These are phyloP conservation scores for Mycena albidolilacea DNA, from an alignment of 768 basidiomycete species.

Conservation along the genomic window DNA sequence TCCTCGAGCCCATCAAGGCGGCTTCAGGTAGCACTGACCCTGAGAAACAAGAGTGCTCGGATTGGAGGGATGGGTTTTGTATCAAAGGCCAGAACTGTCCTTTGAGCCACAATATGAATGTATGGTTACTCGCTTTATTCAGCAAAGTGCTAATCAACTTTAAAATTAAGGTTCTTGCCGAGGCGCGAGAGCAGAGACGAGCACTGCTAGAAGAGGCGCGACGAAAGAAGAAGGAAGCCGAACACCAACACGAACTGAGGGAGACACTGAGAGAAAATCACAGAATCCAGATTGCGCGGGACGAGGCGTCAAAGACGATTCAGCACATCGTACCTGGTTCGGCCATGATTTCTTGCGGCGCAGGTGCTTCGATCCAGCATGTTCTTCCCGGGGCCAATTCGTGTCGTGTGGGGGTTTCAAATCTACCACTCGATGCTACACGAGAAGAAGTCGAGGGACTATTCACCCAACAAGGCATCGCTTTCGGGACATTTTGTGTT, in stretches of 20 bases:
- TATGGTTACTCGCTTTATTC: not conserved
- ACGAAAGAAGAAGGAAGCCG: not conserved
- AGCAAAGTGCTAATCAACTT: not conserved
- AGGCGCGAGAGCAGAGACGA: not conserved
- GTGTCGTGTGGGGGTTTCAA: not conserved
- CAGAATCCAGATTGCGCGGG: conserved; percentile 1
- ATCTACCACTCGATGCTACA: conserved; percentile 6
- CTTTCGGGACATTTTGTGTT: conserved; percentile 2
- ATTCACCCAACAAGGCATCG: conserved; percentile 5
- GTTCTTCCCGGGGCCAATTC: conserved; percentile 3
- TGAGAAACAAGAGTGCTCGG: not conserved
- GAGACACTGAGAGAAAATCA: conserved; percentile 4
- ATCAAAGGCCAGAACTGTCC: conserved; percentile 7
- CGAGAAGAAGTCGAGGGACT: conserved; percentile 9
- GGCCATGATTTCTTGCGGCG: conserved; percentile 3
- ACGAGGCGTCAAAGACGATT: conserved; percentile 10
- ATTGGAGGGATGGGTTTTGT: conserved; percentile 9
- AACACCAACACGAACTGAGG: not conserved
- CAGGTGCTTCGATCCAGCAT: conserved; percentile 10
- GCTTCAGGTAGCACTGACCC: not conserved
- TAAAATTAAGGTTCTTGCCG: not conserved
- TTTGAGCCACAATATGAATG: not conserved
- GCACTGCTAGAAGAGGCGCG: conserved; percentile 2
- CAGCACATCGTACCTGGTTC: conserved; percentile 6
- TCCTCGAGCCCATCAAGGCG: not conserved